Evolutionary conservation across 1,284 basidiomycete species (phyloP), one percentile per base, ranked within the genome.

Genomic region (Tranzscheliella williamsii): DNA sequence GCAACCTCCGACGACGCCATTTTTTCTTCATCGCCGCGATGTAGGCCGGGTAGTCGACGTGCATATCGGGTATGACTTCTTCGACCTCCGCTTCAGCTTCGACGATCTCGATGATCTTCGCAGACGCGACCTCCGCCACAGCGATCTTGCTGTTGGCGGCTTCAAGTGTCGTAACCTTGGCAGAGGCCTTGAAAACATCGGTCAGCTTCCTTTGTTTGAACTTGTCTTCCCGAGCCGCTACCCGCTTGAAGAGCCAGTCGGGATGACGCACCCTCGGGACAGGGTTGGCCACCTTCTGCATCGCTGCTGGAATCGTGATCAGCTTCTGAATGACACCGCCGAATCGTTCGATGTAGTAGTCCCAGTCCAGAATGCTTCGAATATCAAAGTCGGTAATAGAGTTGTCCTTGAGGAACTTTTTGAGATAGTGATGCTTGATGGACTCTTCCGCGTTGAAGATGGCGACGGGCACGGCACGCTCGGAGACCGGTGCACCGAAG

Each of bases 251-350:
- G 29, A 99, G 82, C 95, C 95, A 98, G 78, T 99, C 95, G 0
- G 95, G 95, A 80, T 99, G 95, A 12, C 87, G 86, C 53, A 99
- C 88, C 17, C 95, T 86, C 12, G 94, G 91, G 2, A 98, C 95
- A 1, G 95, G 95, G 75, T 99, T 99, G 9, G 88, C 79, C 29
- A 99, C 90, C 73, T 93, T 93, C 78, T 99, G 95, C 85, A 98
- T 89, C 0, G 95, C 95, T 4, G 95, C 95, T 7, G 95, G 95
- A 69, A 99, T 99, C 3, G 95, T 99, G 79, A 99, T 98, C 44
- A 99, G 83, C 76, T 99, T 99, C 80, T 98, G 95, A 53, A 99
- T 93, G 64, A 98, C 95, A 1, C 92, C 94, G 8, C 95, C 95
- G 26, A 99, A 81, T 20, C 95, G 88, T 74, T 98, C 95, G 71